Conservation (phyloP, 805 yeast genomes). For the Metschnikowia cubensis region DNA sequence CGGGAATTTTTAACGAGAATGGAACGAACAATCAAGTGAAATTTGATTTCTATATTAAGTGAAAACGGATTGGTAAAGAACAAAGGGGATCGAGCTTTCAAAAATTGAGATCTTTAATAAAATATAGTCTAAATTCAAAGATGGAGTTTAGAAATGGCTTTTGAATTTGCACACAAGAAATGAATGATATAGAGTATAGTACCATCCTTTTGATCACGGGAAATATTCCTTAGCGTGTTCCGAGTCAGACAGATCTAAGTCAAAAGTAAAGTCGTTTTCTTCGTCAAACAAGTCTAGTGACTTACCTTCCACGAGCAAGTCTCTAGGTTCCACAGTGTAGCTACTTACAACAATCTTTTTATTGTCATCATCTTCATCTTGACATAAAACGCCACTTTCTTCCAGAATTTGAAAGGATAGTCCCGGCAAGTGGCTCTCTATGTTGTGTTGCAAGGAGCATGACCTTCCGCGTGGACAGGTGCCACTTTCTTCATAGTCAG, state of each 20-base stretch:
- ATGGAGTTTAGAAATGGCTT: too few species aligned
- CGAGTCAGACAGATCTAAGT: not conserved
- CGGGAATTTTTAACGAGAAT: too few species aligned
- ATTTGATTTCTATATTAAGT: too few species aligned
- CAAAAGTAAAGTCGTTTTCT: not conserved
- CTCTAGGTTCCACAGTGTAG: slow-evolving; percentile 31
- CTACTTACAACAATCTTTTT: slow-evolving; percentile 23
- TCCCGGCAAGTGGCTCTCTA: slow-evolving; percentile 26
- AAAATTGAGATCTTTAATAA: too few species aligned
- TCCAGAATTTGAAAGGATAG: slow-evolving; percentile 20
- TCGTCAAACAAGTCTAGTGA: not conserved
- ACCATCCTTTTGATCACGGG: too few species aligned
- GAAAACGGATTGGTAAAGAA: too few species aligned
- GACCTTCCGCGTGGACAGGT: slow-evolving; percentile 48
- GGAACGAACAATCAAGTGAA: too few species aligned
- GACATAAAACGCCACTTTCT: slow-evolving; percentile 20
- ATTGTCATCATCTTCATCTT: slow-evolving; percentile 17
- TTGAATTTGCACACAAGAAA: too few species aligned
- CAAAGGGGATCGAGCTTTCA: too few species aligned
- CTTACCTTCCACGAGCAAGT: slow-evolving; percentile 14
- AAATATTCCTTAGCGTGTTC: too few species aligned
- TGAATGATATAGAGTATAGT: too few species aligned
- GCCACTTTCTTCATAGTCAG: slow-evolving; percentile 64
- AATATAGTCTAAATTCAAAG: too few species aligned
- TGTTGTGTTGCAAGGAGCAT: slow-evolving; percentile 52